Evolutionary conservation across 2,329 filamentous ascomycete species (phyloP), one percentile per base, ranked within the genome.

Genomic region (Fusarium sambucinum): DNA sequence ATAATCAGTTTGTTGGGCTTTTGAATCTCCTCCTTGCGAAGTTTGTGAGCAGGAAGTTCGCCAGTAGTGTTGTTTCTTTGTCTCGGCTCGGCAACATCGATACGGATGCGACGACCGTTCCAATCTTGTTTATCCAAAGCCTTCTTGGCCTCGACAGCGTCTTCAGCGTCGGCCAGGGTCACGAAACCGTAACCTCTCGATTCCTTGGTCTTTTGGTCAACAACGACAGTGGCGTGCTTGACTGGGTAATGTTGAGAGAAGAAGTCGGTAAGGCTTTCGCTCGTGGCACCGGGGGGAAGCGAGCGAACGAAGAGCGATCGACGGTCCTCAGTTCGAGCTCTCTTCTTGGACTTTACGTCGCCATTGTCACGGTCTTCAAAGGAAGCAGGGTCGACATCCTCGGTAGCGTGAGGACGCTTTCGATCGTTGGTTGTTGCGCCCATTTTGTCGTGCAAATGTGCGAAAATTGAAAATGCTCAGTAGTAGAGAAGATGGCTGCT

Each of bases 181-280:
- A 99, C 95, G 80, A 99, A 99, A 54, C 96, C 96, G 79, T 94
- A 99, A 19, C 96, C 95, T 76, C 93, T 91, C 16, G 93, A 97
- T 72, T 90, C 84, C 76, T 97, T 97, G 3, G 94, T 97, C 69
- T 89, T 85, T 17, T 92, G 89, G 77, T 99, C 95, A 58, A 91
- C 82, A 38, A 99, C 94, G 6, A 97, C 94, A n/a, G 92, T 92
- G 53, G 96, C 95, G 80, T 98, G 95, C 80, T 97, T 98, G 77
- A 99, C 88, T 10, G 96, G 94, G 74, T 93, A 98, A 62, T 94
- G 92, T 78, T 97, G 89, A 9, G 96, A 98, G 81, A 99, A 99
- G 79, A 94, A 91, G 61, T 93, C 90, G 61, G 94, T 92, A 67
- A 99, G 85, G 54, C 86, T 86, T 75, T 97, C 94, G 76, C 88